Percentiles rank a stretch among this genome's conserved stretches.
phyloP scores from a whole-genome alignment of 805 yeast genomes.

The Komagataella kurtzmanii region DNA sequence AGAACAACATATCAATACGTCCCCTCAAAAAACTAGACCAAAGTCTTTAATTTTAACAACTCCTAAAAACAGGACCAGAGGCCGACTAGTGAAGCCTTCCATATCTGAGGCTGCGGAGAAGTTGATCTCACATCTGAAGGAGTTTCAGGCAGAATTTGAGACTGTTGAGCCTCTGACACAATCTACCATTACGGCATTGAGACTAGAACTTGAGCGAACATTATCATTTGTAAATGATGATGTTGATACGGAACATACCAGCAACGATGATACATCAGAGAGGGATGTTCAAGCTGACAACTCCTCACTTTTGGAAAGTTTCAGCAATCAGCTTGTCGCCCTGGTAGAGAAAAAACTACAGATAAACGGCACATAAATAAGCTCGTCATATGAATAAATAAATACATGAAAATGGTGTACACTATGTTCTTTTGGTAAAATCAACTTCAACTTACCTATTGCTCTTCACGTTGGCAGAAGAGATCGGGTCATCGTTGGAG shows the following conservation, averaged over 20 bases:
- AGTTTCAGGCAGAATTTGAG: not conserved
- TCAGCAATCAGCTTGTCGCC: not conserved
- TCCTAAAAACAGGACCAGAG: not conserved
- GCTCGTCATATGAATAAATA: not conserved
- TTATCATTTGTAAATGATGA: not conserved
- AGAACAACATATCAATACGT: not conserved
- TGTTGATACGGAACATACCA: not conserved
- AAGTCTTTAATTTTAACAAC: not conserved
- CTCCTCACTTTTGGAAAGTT: not conserved
- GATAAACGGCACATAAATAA: too few species aligned
- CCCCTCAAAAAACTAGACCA: not conserved
- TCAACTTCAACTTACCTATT: constrained; percentile 6
- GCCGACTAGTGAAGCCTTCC: not conserved
- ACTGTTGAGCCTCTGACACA: not conserved
- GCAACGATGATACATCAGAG: not conserved
- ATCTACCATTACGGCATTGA: not conserved
- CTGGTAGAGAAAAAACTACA: not conserved
- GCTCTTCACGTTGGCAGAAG: constrained; percentile 21
- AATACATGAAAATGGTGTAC: not conserved
- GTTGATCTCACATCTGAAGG: not conserved
- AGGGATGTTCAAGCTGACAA: not conserved
- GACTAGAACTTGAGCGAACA: not conserved
- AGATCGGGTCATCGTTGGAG: constrained; percentile 15
- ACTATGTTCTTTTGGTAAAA: not conserved
- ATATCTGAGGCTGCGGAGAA: not conserved